Percentiles rank a stretch among this genome's conserved stretches.
Evolutionary conservation across 805 yeast species (phyloP).

Genomic region (Deakozyma indianensis): DNA sequence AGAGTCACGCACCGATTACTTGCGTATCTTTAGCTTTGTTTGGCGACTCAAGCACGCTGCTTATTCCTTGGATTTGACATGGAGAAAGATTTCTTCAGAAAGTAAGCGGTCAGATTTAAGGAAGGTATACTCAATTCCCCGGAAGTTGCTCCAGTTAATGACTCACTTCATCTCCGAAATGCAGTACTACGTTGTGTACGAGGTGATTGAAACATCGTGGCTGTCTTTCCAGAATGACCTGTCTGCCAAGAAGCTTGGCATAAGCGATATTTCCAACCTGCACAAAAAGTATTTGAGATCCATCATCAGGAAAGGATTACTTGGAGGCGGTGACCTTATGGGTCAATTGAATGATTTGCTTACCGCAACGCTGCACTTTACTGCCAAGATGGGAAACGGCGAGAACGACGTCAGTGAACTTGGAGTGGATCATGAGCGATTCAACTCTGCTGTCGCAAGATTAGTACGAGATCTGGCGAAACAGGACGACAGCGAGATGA

Average conservation of each 20-base stretch:
- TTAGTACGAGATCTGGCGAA: slow-evolving; percentile 15
- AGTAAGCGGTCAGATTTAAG: slow-evolving; percentile 4
- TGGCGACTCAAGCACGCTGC: slow-evolving; percentile 63
- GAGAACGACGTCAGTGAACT: slow-evolving; percentile 2
- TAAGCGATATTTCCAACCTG: slow-evolving; percentile 21
- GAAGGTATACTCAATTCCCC: slow-evolving; percentile 14
- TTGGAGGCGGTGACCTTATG: slow-evolving; percentile 17
- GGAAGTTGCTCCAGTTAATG: slow-evolving; percentile 18
- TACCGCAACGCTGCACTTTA: slow-evolving; percentile 15
- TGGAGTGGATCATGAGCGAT: no score
- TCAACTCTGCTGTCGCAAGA: slow-evolving; percentile 12
- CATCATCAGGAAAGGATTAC: slow-evolving; percentile 19
- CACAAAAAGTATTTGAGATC: slow-evolving; percentile 20
- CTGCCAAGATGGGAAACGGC: slow-evolving; percentile 3
- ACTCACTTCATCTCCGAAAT: slow-evolving; percentile 21
- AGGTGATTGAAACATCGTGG: slow-evolving; percentile 27
- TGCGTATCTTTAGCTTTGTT: slow-evolving; percentile 70
- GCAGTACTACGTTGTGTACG: slow-evolving; percentile 22
- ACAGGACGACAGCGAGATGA: slow-evolving; percentile 20
- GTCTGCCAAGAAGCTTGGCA: slow-evolving; percentile 13
- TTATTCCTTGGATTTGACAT: slow-evolving; percentile 32
- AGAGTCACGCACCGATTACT: slow-evolving; percentile 35
- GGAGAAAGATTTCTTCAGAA: slow-evolving; percentile 24
- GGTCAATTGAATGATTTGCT: slow-evolving; percentile 20
- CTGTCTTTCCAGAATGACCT: slow-evolving; percentile 14